Percentiles rank a stretch among this genome's conserved stretches.
Conservation (phyloP, 2,329 filamentous ascomycete genomes). For the Verticillium isaacii region DNA sequence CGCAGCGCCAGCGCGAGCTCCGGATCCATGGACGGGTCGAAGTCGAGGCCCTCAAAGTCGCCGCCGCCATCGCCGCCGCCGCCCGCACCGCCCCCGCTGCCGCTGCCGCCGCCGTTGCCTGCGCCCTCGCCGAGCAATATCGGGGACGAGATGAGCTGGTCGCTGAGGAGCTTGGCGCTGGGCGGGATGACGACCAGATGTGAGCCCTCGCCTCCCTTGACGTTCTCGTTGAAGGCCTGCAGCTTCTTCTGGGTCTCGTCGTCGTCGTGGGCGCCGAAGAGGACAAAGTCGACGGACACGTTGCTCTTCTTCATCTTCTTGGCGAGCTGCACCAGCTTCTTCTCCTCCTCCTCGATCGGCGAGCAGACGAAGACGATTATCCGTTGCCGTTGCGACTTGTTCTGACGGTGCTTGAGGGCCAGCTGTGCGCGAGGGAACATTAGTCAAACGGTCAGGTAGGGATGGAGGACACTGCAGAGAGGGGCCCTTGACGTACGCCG, state of each 20-base stretch:
- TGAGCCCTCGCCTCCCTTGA: conserved; percentile 88
- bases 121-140: conserved; percentile 82
- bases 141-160: conserved; percentile 83
- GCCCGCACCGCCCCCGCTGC: conserved; percentile 52
- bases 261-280: conserved; percentile 90
- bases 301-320: conserved; percentile 99
- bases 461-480: not conserved
- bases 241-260: conserved; percentile 89
- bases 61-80: conserved; percentile 55
- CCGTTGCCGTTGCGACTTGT: conserved; percentile 92
- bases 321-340: conserved; percentile 80
- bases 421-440: conserved; percentile 50
- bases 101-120: conserved; percentile 44
- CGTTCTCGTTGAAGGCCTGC: conserved; percentile 85
- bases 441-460: conserved; percentile 7
- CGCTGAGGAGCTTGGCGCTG: conserved; percentile 85
- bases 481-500: conserved; percentile 57
- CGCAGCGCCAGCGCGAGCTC: conserved; percentile 90
- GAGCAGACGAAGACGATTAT: conserved; percentile 98
- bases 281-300: conserved; percentile 88
- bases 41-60: conserved; percentile 69
- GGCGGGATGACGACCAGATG: conserved; percentile 88
- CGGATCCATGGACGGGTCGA: conserved; percentile 87
- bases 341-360: conserved; percentile 83
- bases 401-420: conserved; percentile 94